Evolutionary conservation across 495 filamentous ascomycete species (phyloP).

Genomic region (Saxophila tyrrhenica): DNA sequence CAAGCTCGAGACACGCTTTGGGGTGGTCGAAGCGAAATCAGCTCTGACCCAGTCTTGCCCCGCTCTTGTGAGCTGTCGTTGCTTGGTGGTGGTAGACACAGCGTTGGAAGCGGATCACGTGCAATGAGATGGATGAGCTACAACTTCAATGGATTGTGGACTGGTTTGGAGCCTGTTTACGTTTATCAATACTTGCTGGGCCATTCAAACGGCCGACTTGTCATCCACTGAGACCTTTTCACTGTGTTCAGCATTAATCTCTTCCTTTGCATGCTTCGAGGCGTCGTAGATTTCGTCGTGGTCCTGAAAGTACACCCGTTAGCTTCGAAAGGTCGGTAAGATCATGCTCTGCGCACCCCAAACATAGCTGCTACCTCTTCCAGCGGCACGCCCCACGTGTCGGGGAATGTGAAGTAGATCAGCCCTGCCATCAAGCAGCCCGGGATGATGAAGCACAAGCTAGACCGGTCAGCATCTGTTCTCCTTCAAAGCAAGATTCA

Average conservation of each 20-base stretch:
- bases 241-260: background rate
- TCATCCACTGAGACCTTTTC: background rate
- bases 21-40: background rate
- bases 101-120: no score
- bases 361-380: background rate
- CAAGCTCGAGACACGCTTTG: background rate
- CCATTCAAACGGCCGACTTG: background rate
- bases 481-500: background rate
- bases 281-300: background rate
- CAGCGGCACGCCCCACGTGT: background rate
- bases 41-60: background rate
- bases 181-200: no score
- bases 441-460: background rate
- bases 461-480: background rate
- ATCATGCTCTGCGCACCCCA: background rate
- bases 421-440: background rate
- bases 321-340: background rate
- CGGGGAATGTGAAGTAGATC: background rate
- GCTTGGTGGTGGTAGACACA: no score
- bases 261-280: background rate
- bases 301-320: background rate
- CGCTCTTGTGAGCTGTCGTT: no score
- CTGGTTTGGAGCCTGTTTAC: no score
- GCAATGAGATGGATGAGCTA: no score
- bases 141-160: no score